Evolutionary conservation across 2,329 filamentous ascomycete species (phyloP).

Genomic region (Pseudocercospora vitis): DNA sequence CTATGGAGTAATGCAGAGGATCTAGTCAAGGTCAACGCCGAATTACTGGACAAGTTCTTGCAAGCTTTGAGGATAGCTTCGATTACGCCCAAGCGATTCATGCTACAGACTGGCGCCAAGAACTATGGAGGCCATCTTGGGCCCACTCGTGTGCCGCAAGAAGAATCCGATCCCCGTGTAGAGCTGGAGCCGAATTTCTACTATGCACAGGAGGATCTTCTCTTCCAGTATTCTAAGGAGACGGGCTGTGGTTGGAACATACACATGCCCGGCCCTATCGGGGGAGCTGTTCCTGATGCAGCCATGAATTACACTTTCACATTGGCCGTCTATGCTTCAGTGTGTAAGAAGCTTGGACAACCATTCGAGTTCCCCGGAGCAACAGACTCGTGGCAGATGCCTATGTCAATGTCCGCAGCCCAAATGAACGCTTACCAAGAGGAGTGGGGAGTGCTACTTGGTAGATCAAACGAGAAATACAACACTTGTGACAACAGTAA

Average conservation of each 20-base stretch:
- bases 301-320: conserved; percentile 54
- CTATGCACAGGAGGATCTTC: conserved; percentile 55
- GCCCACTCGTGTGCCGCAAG: conserved; percentile 45
- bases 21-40: conserved; percentile 50
- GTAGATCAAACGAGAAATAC: conserved; percentile 49
- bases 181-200: conserved; percentile 55
- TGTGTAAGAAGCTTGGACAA: conserved; percentile 44
- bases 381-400: conserved; percentile 48
- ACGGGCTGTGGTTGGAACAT: conserved; percentile 47
- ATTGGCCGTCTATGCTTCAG: conserved; percentile 52
- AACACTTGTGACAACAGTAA: conserved; percentile 51
- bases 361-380: conserved; percentile 50
- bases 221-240: conserved; percentile 46
- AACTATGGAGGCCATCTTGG: conserved; percentile 54
- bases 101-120: conserved; percentile 56
- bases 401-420: conserved; percentile 44
- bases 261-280: conserved; percentile 50
- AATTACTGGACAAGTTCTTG: conserved; percentile 54
- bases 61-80: conserved; percentile 44
- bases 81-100: conserved; percentile 50
- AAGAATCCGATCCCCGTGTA: conserved; percentile 50
- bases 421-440: conserved; percentile 52
- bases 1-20: conserved; percentile 55
- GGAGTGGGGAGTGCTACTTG: conserved; percentile 51
- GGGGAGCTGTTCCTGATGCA: conserved; percentile 52